Evolutionary conservation across 768 basidiomycete species (phyloP).

Genomic region (Leccinum subtestaceum): DNA sequence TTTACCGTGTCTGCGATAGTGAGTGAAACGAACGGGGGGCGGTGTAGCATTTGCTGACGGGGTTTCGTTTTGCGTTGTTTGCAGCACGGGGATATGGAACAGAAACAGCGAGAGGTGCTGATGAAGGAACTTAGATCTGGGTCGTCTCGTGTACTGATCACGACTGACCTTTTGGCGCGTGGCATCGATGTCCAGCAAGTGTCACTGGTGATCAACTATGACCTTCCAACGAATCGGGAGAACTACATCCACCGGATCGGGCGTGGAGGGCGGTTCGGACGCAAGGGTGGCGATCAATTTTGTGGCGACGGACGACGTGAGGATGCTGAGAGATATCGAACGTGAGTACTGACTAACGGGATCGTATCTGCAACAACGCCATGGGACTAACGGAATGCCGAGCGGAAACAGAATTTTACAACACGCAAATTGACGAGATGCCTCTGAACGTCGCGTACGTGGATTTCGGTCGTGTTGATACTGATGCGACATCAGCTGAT

Average conservation of each 20-base stretch:
- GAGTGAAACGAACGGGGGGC: slow-evolving; percentile 25
- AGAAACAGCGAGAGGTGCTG: slow-evolving; percentile 92
- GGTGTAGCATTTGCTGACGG: slow-evolving; percentile 19
- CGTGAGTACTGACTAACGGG: slow-evolving; percentile 50
- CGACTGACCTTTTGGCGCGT: slow-evolving; percentile 95
- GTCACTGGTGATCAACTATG: slow-evolving; percentile 93
- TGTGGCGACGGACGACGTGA: slow-evolving; percentile 91
- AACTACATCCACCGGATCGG: slow-evolving; percentile 99
- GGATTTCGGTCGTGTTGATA: slow-evolving; percentile 6
- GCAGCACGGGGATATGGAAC: slow-evolving; percentile 98
- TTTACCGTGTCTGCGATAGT: slow-evolving; percentile 99
- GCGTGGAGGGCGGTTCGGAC: slow-evolving; percentile 94
- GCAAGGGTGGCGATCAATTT: slow-evolving; percentile 97
- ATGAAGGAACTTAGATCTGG: slow-evolving; percentile 99
- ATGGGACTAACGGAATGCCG: neutral
- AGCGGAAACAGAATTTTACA: slow-evolving; percentile 66
- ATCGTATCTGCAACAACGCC: neutral
- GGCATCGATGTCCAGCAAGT: slow-evolving; percentile 99
- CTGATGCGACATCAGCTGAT: slow-evolving; percentile 11
- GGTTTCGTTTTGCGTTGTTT: slow-evolving; percentile 4
- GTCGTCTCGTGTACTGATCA: slow-evolving; percentile 96
- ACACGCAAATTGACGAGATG: slow-evolving; percentile 98
- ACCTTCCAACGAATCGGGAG: slow-evolving; percentile 90
- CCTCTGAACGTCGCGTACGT: slow-evolving; percentile 89
- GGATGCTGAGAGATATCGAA: slow-evolving; percentile 92